Evolutionary conservation across 2,329 filamentous ascomycete genomes (phyloP).

Genomic region (Paecilomyces formosus): DNA sequence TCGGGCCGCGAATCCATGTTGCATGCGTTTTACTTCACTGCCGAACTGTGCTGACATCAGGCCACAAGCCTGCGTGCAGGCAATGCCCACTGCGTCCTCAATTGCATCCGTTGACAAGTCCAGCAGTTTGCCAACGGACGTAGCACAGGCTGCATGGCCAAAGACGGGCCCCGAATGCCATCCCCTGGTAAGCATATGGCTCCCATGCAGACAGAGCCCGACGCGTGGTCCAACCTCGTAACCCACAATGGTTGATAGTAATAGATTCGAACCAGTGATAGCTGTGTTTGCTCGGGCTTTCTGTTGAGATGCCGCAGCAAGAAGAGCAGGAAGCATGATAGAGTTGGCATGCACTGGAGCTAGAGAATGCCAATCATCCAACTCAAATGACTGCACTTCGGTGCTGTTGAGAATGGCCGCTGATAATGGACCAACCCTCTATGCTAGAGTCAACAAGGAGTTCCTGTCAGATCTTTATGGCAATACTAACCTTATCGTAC

Average conservation of each 20-base stretch:
- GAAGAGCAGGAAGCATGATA: constrained; percentile 33
- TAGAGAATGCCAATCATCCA: constrained; percentile 37
- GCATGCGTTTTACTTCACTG: constrained; percentile 39
- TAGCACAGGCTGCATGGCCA: constrained; percentile 28
- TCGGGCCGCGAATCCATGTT: constrained; percentile 40
- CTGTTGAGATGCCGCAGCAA: constrained; percentile 22
- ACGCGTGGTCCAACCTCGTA: constrained; percentile 34
- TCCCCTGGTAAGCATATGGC: constrained; percentile 30
- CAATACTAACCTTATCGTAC: not conserved
- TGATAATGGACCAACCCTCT: constrained; percentile 29
- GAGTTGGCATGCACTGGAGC: constrained; percentile 34
- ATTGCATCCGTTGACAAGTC: constrained; percentile 17
- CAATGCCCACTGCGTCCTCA: constrained; percentile 33
- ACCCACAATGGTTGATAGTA: constrained; percentile 31
- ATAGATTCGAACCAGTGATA: constrained; percentile 21
- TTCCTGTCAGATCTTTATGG: not conserved
- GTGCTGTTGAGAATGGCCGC: constrained; percentile 37
- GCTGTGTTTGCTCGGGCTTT: constrained; percentile 1
- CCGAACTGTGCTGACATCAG: constrained; percentile 39
- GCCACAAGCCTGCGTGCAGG: constrained; percentile 33
- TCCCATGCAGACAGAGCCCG: constrained; percentile 30
- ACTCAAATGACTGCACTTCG: constrained; percentile 38
- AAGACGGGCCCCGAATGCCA: constrained; percentile 37
- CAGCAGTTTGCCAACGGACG: constrained; percentile 24
- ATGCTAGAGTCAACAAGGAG: not conserved